Evolutionary conservation across 495 filamentous ascomycete species (phyloP).

Genomic region (Hyphodiscus hymeniophilus): DNA sequence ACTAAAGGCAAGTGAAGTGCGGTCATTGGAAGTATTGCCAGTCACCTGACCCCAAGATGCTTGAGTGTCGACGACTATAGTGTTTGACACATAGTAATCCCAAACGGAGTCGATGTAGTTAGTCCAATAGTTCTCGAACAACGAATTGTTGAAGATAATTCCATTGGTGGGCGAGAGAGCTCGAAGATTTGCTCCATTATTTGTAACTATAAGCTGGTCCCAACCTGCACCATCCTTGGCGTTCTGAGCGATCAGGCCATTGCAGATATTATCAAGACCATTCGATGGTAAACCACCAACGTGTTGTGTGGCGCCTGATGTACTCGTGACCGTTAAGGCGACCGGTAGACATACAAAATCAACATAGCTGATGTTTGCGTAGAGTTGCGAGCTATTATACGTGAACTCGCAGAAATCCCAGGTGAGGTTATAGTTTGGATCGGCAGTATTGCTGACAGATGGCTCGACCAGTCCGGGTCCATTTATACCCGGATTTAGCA

Average conservation of each 20-base stretch:
- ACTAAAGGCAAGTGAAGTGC: conserved; percentile 40
- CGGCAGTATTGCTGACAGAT: conserved; percentile 52
- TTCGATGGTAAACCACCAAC: conserved; percentile 49
- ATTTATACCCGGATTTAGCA: conserved; percentile 49
- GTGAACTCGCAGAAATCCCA: conserved; percentile 74
- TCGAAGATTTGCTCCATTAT: conserved; percentile 45
- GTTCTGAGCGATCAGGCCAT: conserved; percentile 43
- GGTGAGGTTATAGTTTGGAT: conserved; percentile 52
- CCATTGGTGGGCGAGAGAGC: conserved; percentile 60
- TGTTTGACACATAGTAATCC: conserved; percentile 41
- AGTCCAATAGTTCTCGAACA: conserved; percentile 58
- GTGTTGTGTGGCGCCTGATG: conserved; percentile 37
- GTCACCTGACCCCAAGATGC: conserved; percentile 30
- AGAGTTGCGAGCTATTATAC: conserved; percentile 56
- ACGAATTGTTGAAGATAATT: conserved; percentile 41
- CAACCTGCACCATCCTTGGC: conserved; percentile 51
- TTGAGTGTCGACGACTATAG: conserved; percentile 28
- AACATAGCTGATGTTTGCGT: conserved; percentile 66
- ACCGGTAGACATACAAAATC: conserved; percentile 66
- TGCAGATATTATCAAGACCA: conserved; percentile 49
- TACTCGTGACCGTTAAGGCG: conserved; percentile 47
- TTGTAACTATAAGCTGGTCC: conserved; percentile 45
- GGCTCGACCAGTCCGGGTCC: conserved; percentile 63
- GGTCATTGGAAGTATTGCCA: conserved; percentile 40
- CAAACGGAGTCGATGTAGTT: conserved; percentile 57